phyloP scores from a whole-genome alignment of 306 rosid species.

The Pyrus pyrifolia region DNA sequence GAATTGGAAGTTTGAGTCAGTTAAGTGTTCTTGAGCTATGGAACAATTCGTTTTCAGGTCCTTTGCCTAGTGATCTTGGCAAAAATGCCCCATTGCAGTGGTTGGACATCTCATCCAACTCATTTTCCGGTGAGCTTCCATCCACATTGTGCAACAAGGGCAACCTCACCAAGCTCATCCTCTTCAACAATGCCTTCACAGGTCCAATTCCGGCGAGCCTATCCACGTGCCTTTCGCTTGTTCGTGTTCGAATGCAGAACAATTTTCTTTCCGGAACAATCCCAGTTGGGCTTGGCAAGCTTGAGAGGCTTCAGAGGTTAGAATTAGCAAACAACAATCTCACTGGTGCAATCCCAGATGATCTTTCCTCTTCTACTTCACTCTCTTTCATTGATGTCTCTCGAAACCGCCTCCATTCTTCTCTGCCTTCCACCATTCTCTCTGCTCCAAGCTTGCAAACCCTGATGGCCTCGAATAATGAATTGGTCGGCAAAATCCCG shows the following conservation, averaged over 20 bases:
- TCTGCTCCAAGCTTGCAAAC: conserved; percentile 73
- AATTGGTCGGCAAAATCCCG: conserved; percentile 70
- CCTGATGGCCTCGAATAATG: conserved; percentile 62
- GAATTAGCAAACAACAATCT: conserved; percentile 91
- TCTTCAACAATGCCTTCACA: conserved; percentile 78
- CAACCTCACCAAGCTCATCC: conserved; percentile 89
- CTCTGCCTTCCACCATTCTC: conserved; percentile 76
- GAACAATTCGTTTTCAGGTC: conserved; percentile 80
- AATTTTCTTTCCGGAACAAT: conserved; percentile 68
- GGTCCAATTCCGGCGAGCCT: conserved; percentile 66
- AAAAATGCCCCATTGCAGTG: conserved; percentile 66
- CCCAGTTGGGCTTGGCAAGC: conserved; percentile 83
- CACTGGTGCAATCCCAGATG: conserved; percentile 71
- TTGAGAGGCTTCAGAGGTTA: conserved; percentile 77
- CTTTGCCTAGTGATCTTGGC: conserved; percentile 71
- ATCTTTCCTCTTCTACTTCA: conserved; percentile 68
- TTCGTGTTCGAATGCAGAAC: conserved; percentile 87
- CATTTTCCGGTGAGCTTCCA: conserved; percentile 75
- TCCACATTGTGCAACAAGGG: conserved; percentile 58
- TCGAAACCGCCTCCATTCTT: conserved; percentile 58
- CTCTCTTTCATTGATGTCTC: conserved; percentile 93
- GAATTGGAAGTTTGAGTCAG: conserved; percentile 54
- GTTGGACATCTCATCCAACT: conserved; percentile 92
- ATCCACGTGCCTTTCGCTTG: conserved; percentile 57
- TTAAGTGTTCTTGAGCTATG: conserved; percentile 70